Conservation (phyloP, 805 yeast genomes). For the Saccharomycopsis amapae region DNA sequence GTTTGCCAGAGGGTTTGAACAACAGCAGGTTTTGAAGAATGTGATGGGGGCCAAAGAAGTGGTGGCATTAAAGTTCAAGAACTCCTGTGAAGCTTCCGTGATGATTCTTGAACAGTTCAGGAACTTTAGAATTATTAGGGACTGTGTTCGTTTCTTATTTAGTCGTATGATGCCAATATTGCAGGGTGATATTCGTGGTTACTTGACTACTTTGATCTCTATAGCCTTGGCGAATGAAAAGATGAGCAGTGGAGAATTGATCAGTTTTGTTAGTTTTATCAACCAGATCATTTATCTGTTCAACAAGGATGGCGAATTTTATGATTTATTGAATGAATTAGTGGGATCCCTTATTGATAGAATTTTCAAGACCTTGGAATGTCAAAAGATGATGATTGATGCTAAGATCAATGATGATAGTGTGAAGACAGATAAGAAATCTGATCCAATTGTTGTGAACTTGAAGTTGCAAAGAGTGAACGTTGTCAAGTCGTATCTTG, state of each 20-base stretch:
- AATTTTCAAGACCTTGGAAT: constrained; percentile 44
- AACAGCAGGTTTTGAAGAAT: constrained; percentile 22
- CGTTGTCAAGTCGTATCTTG: constrained; percentile 63
- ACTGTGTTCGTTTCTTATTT: constrained; percentile 79
- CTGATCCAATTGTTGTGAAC: not conserved
- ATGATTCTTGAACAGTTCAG: constrained; percentile 76
- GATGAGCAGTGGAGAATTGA: constrained; percentile 56
- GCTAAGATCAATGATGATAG: constrained; percentile 25
- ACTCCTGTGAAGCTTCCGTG: constrained; percentile 73
- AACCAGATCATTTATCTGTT: constrained; percentile 83
- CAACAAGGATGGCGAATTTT: constrained; percentile 57
- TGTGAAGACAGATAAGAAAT: constrained; percentile 9
- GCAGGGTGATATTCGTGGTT: constrained; percentile 40
- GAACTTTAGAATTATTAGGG: constrained; percentile 63
- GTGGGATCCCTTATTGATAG: constrained; percentile 68
- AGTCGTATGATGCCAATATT: constrained; percentile 80
- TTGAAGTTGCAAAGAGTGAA: constrained; percentile 24
- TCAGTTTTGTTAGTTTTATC: constrained; percentile 76
- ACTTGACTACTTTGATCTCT: constrained; percentile 64
- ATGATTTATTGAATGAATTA: constrained; percentile 65
- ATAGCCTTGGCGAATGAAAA: constrained; percentile 52
- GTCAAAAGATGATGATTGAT: constrained; percentile 34
- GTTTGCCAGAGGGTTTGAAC: constrained; percentile 75
- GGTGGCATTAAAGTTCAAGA: constrained; percentile 40
- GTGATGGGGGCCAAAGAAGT: constrained; percentile 16